These are phyloP conservation scores for Yamadazyma membranifaciens DNA, from an alignment of 1,139 yeast genomes.

Conservation along the genomic window DNA sequence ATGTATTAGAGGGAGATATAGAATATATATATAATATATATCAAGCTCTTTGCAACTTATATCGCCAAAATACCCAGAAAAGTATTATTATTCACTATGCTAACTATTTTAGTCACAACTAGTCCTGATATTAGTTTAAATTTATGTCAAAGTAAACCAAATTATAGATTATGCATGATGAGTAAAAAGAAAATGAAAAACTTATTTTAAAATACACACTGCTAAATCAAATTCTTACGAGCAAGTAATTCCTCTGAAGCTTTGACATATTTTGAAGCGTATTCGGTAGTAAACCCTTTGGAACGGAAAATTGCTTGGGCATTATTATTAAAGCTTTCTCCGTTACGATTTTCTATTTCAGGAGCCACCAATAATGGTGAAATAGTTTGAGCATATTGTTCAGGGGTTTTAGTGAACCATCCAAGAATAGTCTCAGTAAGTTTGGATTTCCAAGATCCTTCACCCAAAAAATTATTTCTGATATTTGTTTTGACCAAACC, in stretches of 20 bases:
- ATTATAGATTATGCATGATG: too few relatives aligned
- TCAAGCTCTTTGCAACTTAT: too few relatives aligned
- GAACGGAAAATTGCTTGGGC: slow-evolving; percentile 22
- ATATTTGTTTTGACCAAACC: slow-evolving; percentile 32
- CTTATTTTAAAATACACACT: too few relatives aligned
- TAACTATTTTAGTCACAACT: too few relatives aligned
- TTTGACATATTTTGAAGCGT: slow-evolving; percentile 20
- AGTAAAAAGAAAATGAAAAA: too few relatives aligned
- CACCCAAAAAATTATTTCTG: slow-evolving; percentile 26
- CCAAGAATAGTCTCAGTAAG: slow-evolving; percentile 24
- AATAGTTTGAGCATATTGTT: slow-evolving; percentile 25
- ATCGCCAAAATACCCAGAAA: too few relatives aligned
- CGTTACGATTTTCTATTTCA: slow-evolving; percentile 23
- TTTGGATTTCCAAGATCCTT: slow-evolving; percentile 17
- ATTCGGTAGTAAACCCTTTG: slow-evolving; percentile 21
- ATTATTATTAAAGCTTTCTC: slow-evolving; percentile 24
- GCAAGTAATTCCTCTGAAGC: slow-evolving; percentile 19
- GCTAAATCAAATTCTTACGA: neutral
- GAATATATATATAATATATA: too few relatives aligned
- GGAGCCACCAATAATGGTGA: slow-evolving; percentile 25
- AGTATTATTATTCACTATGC: too few relatives aligned
- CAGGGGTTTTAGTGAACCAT: slow-evolving; percentile 25
- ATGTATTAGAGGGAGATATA: too few relatives aligned
- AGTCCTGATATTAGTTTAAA: too few relatives aligned
- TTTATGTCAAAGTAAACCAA: too few relatives aligned